These are phyloP conservation scores for Rhynchosporium agropyri DNA, from an alignment of 2,329 filamentous ascomycete species.

Conservation along the genomic window DNA sequence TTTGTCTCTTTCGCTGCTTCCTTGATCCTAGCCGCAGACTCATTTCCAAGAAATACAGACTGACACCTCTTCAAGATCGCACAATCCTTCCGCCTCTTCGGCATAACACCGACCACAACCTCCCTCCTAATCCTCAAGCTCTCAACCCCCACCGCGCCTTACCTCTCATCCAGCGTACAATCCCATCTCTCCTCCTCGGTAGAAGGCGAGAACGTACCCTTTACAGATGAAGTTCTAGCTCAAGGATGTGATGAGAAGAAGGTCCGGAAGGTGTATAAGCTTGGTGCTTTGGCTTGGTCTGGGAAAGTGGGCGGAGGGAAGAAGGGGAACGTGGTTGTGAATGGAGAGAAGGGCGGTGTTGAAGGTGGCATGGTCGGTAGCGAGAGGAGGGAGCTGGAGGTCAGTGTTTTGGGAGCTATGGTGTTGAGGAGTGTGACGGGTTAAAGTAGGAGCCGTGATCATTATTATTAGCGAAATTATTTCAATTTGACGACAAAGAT, in stretches of 20 bases:
- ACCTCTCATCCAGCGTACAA: slow-evolving; percentile 53
- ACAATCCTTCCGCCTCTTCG: slow-evolving; percentile 87
- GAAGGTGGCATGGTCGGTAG: slow-evolving; percentile 3
- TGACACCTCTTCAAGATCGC: slow-evolving; percentile 64
- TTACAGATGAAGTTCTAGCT: slow-evolving; percentile 66
- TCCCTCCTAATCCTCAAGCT: slow-evolving; percentile 83
- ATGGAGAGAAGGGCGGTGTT: slow-evolving; percentile 1
- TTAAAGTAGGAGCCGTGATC: slow-evolving; percentile 15
- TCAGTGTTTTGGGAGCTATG: slow-evolving; percentile 74
- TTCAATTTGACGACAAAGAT: neutral
- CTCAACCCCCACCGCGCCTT: slow-evolving; percentile 52
- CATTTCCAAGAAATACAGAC: too few species aligned
- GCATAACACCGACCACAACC: slow-evolving; percentile 71
- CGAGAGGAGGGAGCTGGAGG: slow-evolving; percentile 60
- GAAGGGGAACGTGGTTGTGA: slow-evolving; percentile 22
- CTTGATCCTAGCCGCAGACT: too few species aligned
- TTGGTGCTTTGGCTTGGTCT: slow-evolving; percentile 59
- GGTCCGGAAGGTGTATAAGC: slow-evolving; percentile 84
- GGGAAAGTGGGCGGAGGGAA: slow-evolving; percentile 28
- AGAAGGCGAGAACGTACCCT: slow-evolving; percentile 59
- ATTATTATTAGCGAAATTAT: neutral
- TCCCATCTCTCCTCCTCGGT: slow-evolving; percentile 64
- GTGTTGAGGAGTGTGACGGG: slow-evolving; percentile 64
- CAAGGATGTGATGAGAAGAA: slow-evolving; percentile 64
- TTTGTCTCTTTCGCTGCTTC: neutral